Conservation (phyloP, 306 rosid genomes). For the Coriaria nepalensis region DNA sequence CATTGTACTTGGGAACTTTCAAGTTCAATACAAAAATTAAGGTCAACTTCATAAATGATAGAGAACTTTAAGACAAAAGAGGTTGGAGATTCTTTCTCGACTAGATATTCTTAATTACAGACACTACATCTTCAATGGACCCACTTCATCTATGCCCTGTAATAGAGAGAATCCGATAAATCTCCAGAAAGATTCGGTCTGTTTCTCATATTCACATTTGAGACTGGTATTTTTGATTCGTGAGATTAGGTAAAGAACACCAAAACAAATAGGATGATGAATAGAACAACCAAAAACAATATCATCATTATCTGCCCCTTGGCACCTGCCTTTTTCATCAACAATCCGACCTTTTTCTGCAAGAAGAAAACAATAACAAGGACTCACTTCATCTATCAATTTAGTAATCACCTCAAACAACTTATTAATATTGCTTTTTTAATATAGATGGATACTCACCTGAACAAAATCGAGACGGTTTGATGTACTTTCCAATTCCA, state of each 20-base stretch:
- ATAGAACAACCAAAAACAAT: conserved; percentile 61
- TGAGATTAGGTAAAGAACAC: conserved; percentile 69
- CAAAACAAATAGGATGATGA: conserved; percentile 75
- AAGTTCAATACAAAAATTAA: conserved; percentile 6
- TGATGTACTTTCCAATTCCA: conserved; percentile 87
- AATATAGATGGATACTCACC: conserved; percentile 33
- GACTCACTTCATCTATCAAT: neutral
- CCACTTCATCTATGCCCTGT: no score
- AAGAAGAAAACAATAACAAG: conserved; percentile 7
- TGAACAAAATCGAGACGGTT: conserved; percentile 95
- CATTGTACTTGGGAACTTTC: neutral
- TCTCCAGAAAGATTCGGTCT: neutral
- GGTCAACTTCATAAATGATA: neutral
- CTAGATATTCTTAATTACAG: no score
- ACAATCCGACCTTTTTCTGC: conserved; percentile 91
- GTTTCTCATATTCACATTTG: conserved; percentile 18
- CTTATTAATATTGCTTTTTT: no score
- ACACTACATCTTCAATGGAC: no score
- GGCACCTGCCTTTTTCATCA: conserved; percentile 89
- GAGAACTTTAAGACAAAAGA: neutral
- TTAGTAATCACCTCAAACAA: neutral
- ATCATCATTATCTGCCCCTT: conserved; percentile 92
- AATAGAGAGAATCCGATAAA: neutral
- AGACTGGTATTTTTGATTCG: conserved; percentile 6
- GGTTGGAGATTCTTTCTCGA: no score